phyloP scores from a whole-genome alignment of 139 green algal genomes.

The Chlamydomonas urium region DNA sequence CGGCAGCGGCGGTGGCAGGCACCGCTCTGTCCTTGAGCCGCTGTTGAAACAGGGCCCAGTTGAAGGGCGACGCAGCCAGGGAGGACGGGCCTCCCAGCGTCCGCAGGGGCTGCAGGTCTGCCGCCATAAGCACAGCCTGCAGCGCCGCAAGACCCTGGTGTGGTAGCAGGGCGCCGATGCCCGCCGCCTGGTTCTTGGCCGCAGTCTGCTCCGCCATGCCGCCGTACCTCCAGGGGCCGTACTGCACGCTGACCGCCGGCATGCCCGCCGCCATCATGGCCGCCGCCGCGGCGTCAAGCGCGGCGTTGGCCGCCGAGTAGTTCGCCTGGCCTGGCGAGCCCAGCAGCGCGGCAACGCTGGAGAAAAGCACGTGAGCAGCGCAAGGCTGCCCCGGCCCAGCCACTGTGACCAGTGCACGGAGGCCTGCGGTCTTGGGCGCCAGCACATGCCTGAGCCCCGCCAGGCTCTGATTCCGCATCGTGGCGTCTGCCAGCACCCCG shows the following conservation, averaged over 20 bases:
- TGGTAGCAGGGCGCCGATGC: conserved; percentile 50
- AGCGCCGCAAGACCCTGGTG: conserved; percentile 45
- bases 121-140: conserved; percentile 23
- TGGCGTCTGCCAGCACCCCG: conserved; percentile 54
- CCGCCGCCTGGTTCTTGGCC: conserved; percentile 46
- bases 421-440: conserved; percentile 2
- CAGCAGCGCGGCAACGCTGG: conserved; percentile 70
- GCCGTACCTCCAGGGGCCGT: conserved; percentile 61
- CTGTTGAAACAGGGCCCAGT: conserved; percentile 31
- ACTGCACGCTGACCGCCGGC: conserved; percentile 53
- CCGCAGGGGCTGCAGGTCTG: neutral
- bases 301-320: conserved; percentile 74
- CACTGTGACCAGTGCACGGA: neutral
- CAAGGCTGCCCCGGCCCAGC: neutral
- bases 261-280: conserved; percentile 11
- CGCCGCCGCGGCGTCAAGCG: conserved; percentile 47
- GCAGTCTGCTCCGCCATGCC: conserved; percentile 55
- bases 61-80: conserved; percentile 41
- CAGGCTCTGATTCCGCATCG: conserved; percentile 23
- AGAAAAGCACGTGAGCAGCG: conserved; percentile 64
- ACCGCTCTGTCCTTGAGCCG: neutral
- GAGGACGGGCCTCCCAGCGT: neutral
- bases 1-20: neutral
- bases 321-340: conserved; percentile 76
- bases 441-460: conserved; percentile 14